phyloP scores from a whole-genome alignment of 805 yeast species.

The Zygotorulaspora danielsina region DNA sequence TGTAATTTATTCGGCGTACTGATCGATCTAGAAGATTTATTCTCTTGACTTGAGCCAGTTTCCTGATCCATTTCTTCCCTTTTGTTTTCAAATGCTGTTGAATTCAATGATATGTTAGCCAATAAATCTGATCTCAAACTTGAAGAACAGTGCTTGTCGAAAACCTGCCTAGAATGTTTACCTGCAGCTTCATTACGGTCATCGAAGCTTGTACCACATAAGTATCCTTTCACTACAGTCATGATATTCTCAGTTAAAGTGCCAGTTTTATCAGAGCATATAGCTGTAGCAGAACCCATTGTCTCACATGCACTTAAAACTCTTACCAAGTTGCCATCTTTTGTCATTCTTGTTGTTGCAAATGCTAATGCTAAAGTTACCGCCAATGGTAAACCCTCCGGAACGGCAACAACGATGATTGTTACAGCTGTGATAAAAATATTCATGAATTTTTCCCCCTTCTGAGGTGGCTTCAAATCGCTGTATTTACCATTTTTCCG shows the following conservation, averaged over 20 bases:
- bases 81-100: constrained; percentile 85
- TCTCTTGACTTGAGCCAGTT: constrained; percentile 18
- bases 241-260: constrained; percentile 91
- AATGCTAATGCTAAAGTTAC: constrained; percentile 95
- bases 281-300: constrained; percentile 97
- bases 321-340: constrained; percentile 93
- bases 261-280: constrained; percentile 97
- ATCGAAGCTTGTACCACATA: constrained; percentile 58
- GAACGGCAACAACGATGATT: constrained; percentile 96
- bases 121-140: constrained; percentile 30
- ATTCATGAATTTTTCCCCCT: constrained; percentile 79
- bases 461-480: constrained; percentile 54
- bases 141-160: constrained; percentile 13
- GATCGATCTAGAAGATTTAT: constrained; percentile 21
- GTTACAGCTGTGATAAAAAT: constrained; percentile 89
- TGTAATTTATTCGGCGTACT: constrained; percentile 11
- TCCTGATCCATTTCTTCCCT: constrained; percentile 12
- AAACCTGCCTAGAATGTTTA: constrained; percentile 6
- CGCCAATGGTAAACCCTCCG: constrained; percentile 97
- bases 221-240: constrained; percentile 77
- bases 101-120: constrained; percentile 68
- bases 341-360: constrained; percentile 97
- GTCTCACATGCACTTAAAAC: constrained; percentile 93
- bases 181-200: constrained; percentile 36
- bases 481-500: constrained; percentile 43